These are phyloP conservation scores for Populus hybrid DNA, from an alignment of 441 rosid genomes.

Conservation along the genomic window DNA sequence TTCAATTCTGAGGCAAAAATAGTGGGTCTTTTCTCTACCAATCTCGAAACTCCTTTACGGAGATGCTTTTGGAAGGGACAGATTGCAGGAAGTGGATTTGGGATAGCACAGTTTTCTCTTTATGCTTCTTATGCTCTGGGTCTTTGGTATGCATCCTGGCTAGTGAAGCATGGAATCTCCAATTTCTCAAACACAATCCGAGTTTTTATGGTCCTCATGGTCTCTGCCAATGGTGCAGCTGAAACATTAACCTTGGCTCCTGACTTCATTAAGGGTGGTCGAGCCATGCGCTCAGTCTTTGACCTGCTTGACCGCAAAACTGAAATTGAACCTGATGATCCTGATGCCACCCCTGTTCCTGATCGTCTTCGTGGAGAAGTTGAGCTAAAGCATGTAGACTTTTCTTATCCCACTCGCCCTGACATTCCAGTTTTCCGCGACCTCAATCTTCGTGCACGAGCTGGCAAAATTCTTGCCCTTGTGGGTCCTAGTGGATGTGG, in stretches of 20 bases:
- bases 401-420: slow-evolving; percentile 94
- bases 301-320: slow-evolving; percentile 97
- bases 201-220: slow-evolving; percentile 99
- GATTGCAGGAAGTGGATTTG: slow-evolving; percentile 95
- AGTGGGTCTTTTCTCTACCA: slow-evolving; percentile 74
- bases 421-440: slow-evolving; percentile 86
- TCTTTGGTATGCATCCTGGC: slow-evolving; percentile 99
- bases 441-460: slow-evolving; percentile 80
- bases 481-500: slow-evolving; percentile 99
- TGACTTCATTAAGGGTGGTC: slow-evolving; percentile 97
- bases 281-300: slow-evolving; percentile 93
- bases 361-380: slow-evolving; percentile 90
- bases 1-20: slow-evolving; percentile 90
- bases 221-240: slow-evolving; percentile 98
- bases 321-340: slow-evolving; percentile 94
- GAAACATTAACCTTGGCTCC: slow-evolving; percentile 97
- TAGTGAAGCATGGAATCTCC: slow-evolving; percentile 97
- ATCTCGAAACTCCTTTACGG: slow-evolving; percentile 69
- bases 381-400: slow-evolving; percentile 94
- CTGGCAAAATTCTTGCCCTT: slow-evolving; percentile 94
- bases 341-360: slow-evolving; percentile 81
- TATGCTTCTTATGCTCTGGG: slow-evolving; percentile 97
- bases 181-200: slow-evolving; percentile 97
- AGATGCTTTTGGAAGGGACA: slow-evolving; percentile 99
- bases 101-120: slow-evolving; percentile 88